phyloP scores from a whole-genome alignment of 805 yeast genomes.

The Clavispora vitiphila region DNA sequence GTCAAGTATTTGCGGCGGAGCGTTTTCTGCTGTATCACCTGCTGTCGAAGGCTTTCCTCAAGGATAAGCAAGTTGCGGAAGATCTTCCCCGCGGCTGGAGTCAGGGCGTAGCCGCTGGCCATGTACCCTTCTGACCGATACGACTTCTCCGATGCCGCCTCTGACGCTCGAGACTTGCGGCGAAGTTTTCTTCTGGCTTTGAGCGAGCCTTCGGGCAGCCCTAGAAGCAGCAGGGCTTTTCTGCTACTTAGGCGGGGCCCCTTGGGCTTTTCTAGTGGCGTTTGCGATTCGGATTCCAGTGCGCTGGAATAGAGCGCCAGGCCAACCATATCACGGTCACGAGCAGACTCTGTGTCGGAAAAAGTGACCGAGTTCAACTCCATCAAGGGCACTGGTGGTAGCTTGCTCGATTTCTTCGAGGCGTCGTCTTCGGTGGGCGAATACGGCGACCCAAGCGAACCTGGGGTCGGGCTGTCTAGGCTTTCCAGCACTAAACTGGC shows the following conservation, averaged over 20 bases:
- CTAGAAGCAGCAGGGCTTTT: slow-evolving; percentile 1
- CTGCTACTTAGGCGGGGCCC: slow-evolving; percentile 4
- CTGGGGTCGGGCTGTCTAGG: background rate
- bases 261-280: slow-evolving; percentile 5
- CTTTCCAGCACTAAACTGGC: background rate
- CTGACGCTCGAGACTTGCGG: slow-evolving; percentile 12
- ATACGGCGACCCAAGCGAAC: slow-evolving; percentile 4
- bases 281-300: slow-evolving; percentile 15
- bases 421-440: background rate
- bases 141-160: slow-evolving; percentile 12
- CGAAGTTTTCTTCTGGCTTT: slow-evolving; percentile 7
- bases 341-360: slow-evolving; percentile 5
- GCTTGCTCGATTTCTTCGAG: background rate
- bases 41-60: slow-evolving; percentile 82
- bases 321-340: slow-evolving; percentile 3
- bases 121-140: slow-evolving; percentile 11
- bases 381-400: slow-evolving; percentile 2
- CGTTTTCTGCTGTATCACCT: slow-evolving; percentile 65
- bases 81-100: slow-evolving; percentile 61
- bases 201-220: slow-evolving; percentile 3
- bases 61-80: slow-evolving; percentile 76
- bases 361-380: slow-evolving; percentile 3
- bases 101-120: slow-evolving; percentile 17
- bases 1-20: slow-evolving; percentile 59
- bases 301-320: slow-evolving; percentile 14